Conservation (phyloP, 768 basidiomycete species). For the Kwoniella newhampshirensis region DNA sequence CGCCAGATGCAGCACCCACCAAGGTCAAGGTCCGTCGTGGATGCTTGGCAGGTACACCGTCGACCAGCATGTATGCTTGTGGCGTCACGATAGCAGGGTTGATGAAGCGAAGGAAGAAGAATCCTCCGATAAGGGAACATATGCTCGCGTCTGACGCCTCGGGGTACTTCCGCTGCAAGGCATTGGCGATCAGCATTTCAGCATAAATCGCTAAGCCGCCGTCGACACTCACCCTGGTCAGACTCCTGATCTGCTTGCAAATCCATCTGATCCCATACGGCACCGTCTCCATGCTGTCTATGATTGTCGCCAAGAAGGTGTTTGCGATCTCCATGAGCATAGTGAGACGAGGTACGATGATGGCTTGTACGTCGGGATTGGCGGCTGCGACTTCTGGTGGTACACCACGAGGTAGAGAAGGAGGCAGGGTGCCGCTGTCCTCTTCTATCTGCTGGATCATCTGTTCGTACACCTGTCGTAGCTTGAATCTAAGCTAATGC, state of each 20-base stretch:
- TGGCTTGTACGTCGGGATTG: conserved; percentile 93
- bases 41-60: conserved; percentile 95
- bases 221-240: conserved; percentile 70
- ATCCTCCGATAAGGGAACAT: conserved; percentile 96
- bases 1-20: conserved; percentile 53
- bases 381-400: conserved; percentile 91
- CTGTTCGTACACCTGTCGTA: conserved; percentile 87
- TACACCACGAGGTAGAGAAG: conserved; percentile 87
- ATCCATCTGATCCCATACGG: conserved; percentile 99
- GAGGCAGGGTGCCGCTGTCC: conserved; percentile 86
- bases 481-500: not conserved
- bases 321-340: conserved; percentile 99
- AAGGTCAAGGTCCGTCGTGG: conserved; percentile 93
- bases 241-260: conserved; percentile 96
- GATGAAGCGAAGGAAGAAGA: conserved; percentile 99
- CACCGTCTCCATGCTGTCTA: conserved; percentile 96
- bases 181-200: not conserved
- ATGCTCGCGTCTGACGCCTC: conserved; percentile 98
- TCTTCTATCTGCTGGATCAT: conserved; percentile 99
- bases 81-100: conserved; percentile 99
- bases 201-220: not conserved
- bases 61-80: conserved; percentile 99
- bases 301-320: conserved; percentile 93
- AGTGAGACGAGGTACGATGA: conserved; percentile 92
- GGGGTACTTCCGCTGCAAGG: conserved; percentile 86